phyloP scores from a whole-genome alignment of 495 filamentous ascomycete genomes.

The Talaromyces thailandensis region DNA sequence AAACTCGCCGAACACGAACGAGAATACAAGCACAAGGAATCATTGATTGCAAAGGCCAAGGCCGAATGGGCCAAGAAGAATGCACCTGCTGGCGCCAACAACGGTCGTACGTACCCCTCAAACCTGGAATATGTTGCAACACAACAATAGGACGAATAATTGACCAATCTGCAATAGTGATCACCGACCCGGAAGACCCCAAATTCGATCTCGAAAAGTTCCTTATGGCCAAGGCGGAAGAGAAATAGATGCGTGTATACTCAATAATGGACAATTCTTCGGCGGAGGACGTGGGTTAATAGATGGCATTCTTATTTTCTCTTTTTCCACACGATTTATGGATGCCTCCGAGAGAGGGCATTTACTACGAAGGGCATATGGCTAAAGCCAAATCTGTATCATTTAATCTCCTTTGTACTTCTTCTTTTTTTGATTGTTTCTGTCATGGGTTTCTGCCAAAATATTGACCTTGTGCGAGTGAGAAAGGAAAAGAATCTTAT shows the following conservation, averaged over 20 bases:
- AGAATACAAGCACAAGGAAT: conserved; percentile 80
- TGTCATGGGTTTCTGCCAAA: conserved; percentile 17
- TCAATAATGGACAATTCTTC: conserved; percentile 6
- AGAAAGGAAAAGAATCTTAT: conserved; percentile 33
- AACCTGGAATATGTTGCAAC: neutral
- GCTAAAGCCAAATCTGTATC: conserved; percentile 37
- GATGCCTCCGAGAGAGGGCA: neutral
- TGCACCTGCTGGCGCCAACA: conserved; percentile 40
- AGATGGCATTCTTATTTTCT: conserved; percentile 4
- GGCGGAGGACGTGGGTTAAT: conserved; percentile 4
- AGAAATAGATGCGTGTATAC: conserved; percentile 33
- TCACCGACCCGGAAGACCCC: conserved; percentile 73
- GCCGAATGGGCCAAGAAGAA: conserved; percentile 76
- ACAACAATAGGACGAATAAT: neutral
- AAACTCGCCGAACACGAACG: conserved; percentile 57
- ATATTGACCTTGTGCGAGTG: conserved; percentile 23
- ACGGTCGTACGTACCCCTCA: conserved; percentile 46
- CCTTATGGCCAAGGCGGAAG: conserved; percentile 54
- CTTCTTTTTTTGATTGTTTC: conserved; percentile 34
- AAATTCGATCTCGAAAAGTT: conserved; percentile 87
- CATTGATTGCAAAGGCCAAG: conserved; percentile 84
- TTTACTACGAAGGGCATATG: conserved; percentile 17
- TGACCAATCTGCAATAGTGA: conserved; percentile 41
- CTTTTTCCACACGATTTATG: neutral
- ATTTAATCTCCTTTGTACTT: conserved; percentile 26